Evolutionary conservation across 2,329 filamentous ascomycete species (phyloP).

Genomic region (Paramyrothecium sp.): DNA sequence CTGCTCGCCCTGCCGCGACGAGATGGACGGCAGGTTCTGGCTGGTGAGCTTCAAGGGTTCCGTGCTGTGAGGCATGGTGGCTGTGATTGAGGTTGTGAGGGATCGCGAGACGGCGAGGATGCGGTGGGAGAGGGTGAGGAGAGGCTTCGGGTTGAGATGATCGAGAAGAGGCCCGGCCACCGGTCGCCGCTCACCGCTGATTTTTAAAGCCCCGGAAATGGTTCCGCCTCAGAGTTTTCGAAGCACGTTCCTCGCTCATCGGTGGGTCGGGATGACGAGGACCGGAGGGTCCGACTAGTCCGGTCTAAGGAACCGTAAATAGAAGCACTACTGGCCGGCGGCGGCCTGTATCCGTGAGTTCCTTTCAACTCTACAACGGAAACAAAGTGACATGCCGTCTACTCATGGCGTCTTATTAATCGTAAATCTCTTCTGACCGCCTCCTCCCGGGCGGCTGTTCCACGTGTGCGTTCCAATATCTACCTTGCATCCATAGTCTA

Average conservation of each 20-base stretch:
- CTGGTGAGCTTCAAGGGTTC: constrained; percentile 23
- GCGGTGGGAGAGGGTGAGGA: neutral
- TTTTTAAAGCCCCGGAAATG: neutral
- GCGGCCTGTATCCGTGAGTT: too few relatives aligned
- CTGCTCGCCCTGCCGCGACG: constrained; percentile 15
- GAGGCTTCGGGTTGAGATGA: neutral
- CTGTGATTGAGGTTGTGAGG: neutral
- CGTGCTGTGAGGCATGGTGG: constrained; percentile 11
- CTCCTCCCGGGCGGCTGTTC: too few relatives aligned
- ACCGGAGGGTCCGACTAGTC: neutral
- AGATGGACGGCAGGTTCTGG: constrained; percentile 18
- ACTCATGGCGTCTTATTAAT: too few relatives aligned
- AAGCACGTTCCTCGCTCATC: neutral
- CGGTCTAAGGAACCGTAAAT: neutral
- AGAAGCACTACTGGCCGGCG: neutral
- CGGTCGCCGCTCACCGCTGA: neutral
- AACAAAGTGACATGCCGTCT: too few relatives aligned
- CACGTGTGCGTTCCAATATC: too few relatives aligned
- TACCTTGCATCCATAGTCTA: too few relatives aligned
- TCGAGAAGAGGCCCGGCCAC: neutral
- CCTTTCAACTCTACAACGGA: too few relatives aligned
- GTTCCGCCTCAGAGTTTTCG: neutral
- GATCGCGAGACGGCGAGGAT: too few relatives aligned
- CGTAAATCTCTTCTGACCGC: too few relatives aligned
- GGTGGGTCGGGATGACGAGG: neutral